A percentile compares a stretch with the other conserved stretches of the same genome.
Conservation (phyloP, 192 early-diverging fungal genomes). For the Backusella liffmaniae region DNA sequence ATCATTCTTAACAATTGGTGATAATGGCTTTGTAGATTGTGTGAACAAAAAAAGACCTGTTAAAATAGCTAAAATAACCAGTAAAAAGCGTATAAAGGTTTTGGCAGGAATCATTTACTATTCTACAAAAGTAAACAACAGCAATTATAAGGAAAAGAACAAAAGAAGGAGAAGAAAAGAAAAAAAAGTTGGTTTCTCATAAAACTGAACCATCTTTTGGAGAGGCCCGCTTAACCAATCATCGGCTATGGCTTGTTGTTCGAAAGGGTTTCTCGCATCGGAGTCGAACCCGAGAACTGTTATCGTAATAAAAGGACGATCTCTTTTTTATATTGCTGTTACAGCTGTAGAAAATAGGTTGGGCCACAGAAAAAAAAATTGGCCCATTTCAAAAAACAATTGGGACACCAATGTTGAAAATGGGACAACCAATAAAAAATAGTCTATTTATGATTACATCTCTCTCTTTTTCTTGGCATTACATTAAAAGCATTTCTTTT, state of each 20-base stretch:
- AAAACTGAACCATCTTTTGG: not conserved
- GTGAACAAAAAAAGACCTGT: conserved; percentile 16
- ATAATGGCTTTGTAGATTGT: conserved; percentile 5
- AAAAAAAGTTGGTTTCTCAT: not conserved
- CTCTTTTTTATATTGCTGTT: not conserved
- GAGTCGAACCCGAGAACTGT: not conserved
- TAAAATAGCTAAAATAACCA: not conserved
- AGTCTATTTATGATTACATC: no score
- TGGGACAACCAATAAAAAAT: no score
- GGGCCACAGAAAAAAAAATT: no score
- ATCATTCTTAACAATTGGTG: not conserved
- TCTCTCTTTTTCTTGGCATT: no score
- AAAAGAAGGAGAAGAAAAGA: not conserved
- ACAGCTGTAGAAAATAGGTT: not conserved
- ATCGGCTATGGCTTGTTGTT: not conserved
- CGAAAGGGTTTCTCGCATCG: not conserved
- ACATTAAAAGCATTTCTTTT: no score
- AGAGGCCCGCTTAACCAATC: not conserved
- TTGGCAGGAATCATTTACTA: not conserved
- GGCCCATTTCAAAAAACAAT: no score
- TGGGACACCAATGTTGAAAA: no score
- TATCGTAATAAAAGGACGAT: not conserved
- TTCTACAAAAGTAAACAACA: not conserved
- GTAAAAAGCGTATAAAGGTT: not conserved
- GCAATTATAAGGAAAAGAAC: not conserved